Conservation (phyloP, 2,329 filamentous ascomycete species). For the Coniochaeta sp. region DNA sequence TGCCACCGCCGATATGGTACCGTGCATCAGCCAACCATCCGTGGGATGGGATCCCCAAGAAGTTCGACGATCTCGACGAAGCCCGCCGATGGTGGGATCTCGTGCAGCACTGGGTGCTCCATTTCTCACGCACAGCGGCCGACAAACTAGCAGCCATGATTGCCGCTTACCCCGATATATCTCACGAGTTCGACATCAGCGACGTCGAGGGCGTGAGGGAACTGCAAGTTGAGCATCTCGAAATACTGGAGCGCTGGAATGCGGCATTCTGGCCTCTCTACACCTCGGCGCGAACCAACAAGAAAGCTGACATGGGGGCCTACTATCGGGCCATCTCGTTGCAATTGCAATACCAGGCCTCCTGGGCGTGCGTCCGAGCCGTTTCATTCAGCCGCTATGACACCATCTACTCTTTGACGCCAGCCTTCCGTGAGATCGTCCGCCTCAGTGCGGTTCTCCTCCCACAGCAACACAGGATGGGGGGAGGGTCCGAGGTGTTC, state of each 20-base stretch:
- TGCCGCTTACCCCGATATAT: background rate
- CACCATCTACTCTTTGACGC: constrained; percentile 28
- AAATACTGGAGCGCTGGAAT: constrained; percentile 31
- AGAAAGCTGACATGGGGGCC: constrained; percentile 4
- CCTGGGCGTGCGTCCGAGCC: constrained; percentile 29
- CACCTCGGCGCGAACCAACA: constrained; percentile 15
- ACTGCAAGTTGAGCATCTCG: constrained; percentile 20
- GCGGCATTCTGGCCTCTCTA: constrained; percentile 29
- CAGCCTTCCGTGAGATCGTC: constrained; percentile 33
- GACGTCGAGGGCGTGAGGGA: constrained; percentile 9
- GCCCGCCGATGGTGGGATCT: constrained; percentile 20
- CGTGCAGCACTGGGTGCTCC: constrained; percentile 18
- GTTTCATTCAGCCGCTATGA: constrained; percentile 28
- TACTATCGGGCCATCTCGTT: constrained; percentile 31
- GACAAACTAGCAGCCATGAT: constrained; percentile 9
- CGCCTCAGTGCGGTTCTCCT: constrained; percentile 28
- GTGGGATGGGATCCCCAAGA: constrained; percentile 10
- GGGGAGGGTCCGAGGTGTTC: constrained; percentile 25
- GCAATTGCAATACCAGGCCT: constrained; percentile 33
- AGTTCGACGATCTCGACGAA: constrained; percentile 15
- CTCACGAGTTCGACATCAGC: constrained; percentile 9
- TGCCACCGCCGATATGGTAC: constrained; percentile 7
- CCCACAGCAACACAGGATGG: constrained; percentile 10
- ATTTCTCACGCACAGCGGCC: constrained; percentile 14
- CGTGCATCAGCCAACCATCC: background rate